Evolutionary conservation across 306 rosid species (phyloP).

Genomic region (Amphicarpaea edgeworthii): DNA sequence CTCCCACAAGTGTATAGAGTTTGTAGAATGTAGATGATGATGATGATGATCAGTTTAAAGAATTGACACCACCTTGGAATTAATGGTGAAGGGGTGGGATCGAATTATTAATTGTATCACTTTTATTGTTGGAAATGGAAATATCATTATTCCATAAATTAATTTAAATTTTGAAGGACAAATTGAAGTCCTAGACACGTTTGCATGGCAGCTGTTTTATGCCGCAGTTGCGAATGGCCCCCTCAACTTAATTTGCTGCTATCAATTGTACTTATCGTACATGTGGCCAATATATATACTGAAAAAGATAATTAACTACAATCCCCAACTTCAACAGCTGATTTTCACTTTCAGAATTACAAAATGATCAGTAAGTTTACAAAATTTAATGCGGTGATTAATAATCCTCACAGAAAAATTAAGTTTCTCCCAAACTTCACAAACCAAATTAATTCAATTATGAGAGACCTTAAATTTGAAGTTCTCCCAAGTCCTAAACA

Average conservation of each 20-base stretch:
- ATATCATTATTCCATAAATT: constrained; percentile 27
- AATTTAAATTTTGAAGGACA: constrained; percentile 13
- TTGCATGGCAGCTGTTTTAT: constrained; percentile 54
- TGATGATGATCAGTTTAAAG: constrained; percentile 42
- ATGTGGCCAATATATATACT: constrained; percentile 32
- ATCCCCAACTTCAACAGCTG: constrained; percentile 33
- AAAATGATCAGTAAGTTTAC: background rate
- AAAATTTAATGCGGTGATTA: constrained; percentile 5
- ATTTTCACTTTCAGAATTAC: constrained; percentile 33
- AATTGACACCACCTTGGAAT: constrained; percentile 50
- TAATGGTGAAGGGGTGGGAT: constrained; percentile 48
- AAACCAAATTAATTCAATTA: background rate
- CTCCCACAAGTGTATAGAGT: constrained; percentile 35
- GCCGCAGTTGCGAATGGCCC: constrained; percentile 34
- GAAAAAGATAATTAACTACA: constrained; percentile 34
- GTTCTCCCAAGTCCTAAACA: no score
- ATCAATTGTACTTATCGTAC: constrained; percentile 53
- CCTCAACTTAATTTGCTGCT: constrained; percentile 42
- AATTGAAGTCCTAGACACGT: constrained; percentile 39
- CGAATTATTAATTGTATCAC: constrained; percentile 48
- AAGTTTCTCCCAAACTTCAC: no score
- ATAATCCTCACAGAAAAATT: background rate
- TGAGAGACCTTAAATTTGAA: background rate
- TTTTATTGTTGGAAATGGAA: constrained; percentile 42
- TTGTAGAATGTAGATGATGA: constrained; percentile 46